phyloP scores from a whole-genome alignment of 1,139 yeast species.

The Diutina pseudorugosa region DNA sequence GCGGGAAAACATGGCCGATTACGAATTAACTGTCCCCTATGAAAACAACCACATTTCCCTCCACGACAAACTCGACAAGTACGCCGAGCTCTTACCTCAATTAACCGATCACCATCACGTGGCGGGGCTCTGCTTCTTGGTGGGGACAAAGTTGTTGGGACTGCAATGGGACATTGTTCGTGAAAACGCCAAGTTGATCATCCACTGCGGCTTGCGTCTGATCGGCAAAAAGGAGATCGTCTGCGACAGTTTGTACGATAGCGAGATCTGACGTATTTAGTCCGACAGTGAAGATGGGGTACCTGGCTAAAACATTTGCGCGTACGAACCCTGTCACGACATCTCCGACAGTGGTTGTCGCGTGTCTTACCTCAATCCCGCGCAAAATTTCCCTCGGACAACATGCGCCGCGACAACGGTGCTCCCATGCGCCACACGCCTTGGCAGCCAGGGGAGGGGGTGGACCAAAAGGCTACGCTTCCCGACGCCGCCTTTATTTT shows the following conservation, averaged over 20 bases:
- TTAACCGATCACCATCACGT: constrained; percentile 7
- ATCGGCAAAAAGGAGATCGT: constrained; percentile 8
- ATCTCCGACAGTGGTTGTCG: not conserved
- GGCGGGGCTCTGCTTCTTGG: constrained; percentile 9
- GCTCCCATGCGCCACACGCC: too few species aligned
- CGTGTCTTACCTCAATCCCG: not conserved
- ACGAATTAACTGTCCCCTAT: not conserved
- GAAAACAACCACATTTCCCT: constrained; percentile 12
- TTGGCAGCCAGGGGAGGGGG: too few species aligned
- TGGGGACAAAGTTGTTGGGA: constrained; percentile 7
- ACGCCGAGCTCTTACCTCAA: constrained; percentile 28
- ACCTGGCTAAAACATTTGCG: too few species aligned
- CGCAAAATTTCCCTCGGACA: not conserved
- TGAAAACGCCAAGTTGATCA: constrained; percentile 9
- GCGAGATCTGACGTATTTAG: not conserved
- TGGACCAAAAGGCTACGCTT: too few species aligned
- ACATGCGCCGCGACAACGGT: not conserved
- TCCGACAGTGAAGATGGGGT: too few species aligned
- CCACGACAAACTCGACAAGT: constrained; percentile 25
- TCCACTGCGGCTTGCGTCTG: constrained; percentile 9
- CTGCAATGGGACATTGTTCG: constrained; percentile 10
- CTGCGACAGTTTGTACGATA: constrained; percentile 8
- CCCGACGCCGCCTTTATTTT: too few species aligned
- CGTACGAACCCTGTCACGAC: not conserved
- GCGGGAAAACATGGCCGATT: constrained; percentile 19